Base-by-base conservation (phyloP, 225 moss, liverwort and hornwort genomes). In the Marchantia polymorpha region DNA sequence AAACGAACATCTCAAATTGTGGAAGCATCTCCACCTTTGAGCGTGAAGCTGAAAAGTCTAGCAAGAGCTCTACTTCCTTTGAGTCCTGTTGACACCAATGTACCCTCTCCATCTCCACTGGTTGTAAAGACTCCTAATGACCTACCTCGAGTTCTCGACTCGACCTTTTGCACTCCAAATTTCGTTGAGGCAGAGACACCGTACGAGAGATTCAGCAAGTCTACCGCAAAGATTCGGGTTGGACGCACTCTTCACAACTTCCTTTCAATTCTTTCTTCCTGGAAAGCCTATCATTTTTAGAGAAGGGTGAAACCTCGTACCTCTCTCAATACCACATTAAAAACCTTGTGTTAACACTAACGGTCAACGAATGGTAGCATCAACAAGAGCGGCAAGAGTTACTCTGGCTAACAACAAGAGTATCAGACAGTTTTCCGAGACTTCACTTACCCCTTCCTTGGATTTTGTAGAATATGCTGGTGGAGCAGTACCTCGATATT, bases 1-100 rank as follows among this genome's bases (percentile, higher is more conserved):
- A 61, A 30, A 17, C 8, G 14, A 12, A 46, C 56, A 20, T 11
- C 64, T 9, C 16, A 23, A 49, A n/a, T 10, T 12, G 47, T 17
- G 16, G 50, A 63, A 16, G 55, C 56, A 54, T 86, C 86, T 74
- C 83, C 86, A 12, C 86, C 86, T 50, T 79, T 86, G 16, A 86
- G 86, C 52, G 66, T 72, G 16, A 79, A 48, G 23, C 19, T 79
- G 69, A 68, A 53, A 55, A 70, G 69, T 68, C 17, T 79, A 30
- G 58, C 79, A 50, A 70, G 69, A 39, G 68, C 29, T 14, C 69
- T 79, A 12, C 13, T 23, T 17, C 69, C 68, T 79, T 20, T 69
- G 11, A 69, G 79, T 20, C 79, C 79, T 16, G 27, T 54, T 29
- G 52, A 17, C 6, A 22, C 68, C 25, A 53, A 68, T 26, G n/a